Conservation (phyloP, 352 stramenopile genomes). For the Globisporangium heterothallicum region DNA sequence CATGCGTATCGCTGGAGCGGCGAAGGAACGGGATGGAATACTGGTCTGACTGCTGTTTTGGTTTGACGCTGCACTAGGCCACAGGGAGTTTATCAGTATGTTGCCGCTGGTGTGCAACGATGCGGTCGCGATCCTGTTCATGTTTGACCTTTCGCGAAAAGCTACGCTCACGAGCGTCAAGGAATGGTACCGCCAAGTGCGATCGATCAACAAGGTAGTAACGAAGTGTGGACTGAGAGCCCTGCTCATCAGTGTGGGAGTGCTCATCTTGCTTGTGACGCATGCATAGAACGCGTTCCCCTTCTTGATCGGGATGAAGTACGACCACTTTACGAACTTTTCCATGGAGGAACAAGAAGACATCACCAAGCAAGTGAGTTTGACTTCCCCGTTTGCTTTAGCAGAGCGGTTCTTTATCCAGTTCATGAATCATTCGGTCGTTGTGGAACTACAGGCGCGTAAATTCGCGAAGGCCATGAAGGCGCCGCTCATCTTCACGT, state of each 20-base stretch:
- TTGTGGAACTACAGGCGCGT: constrained; percentile 49
- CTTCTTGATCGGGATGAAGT: constrained; percentile 94
- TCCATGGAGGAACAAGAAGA: constrained; percentile 89
- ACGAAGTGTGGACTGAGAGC: too few species aligned
- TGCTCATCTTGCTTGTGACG: neutral
- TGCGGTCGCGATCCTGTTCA: constrained; percentile 93
- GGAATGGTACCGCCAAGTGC: constrained; percentile 91
- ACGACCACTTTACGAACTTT: constrained; percentile 91
- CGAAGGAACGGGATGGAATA: too few species aligned
- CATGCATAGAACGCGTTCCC: constrained; percentile 78
- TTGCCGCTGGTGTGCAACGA: constrained; percentile 94
- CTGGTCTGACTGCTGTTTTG: neutral
- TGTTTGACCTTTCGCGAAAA: constrained; percentile 93
- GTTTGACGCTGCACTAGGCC: constrained; percentile 23
- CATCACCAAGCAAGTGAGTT: constrained; percentile 89
- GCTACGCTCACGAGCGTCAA: constrained; percentile 90
- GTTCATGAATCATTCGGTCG: neutral
- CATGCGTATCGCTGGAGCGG: too few species aligned
- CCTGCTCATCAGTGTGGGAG: neutral
- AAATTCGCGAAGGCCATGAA: constrained; percentile 96
- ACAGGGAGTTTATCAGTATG: constrained; percentile 94
- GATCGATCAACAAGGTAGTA: constrained; percentile 88
- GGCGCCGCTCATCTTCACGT: constrained; percentile 92
- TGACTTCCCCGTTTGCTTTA: neutral
- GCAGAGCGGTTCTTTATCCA: neutral